Base-by-base conservation (phyloP, 495 filamentous ascomycete species). In the Penicillium salamii region DNA sequence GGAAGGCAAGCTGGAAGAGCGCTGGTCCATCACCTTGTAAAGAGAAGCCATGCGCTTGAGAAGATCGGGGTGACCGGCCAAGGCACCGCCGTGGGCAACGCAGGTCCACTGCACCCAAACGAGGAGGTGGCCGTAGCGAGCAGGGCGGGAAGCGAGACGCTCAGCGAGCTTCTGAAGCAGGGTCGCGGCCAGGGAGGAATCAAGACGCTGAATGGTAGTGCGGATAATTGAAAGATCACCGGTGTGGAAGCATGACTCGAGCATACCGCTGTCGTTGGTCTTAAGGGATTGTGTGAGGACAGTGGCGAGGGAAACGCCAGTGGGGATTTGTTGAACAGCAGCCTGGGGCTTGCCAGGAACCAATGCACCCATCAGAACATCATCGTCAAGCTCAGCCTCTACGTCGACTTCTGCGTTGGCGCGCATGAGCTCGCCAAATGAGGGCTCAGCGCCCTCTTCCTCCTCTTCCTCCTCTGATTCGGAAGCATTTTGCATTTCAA, bases 61-160 rank as follows among this genome's bases (percentile, higher is more conserved):
- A 13, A 93, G 67, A 32, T 90, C 84, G 0, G 87, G 83, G 58
- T 95, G 87, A 9, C 83, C 84, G 19, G 90, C 89, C 29, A 98
- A 72, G 43, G 91, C 91, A 52, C 93, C 93, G 53, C 93, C 93
- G 66, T 98, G 93, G 7, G 90, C 86, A 15, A 97, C 82, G n/a
- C 96, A 77, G 1, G 89, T 92, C 89, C 90, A 95, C 68, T 97
- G 90, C 36, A 97, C 86, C 93, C 93, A 98, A 13, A 87, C 80
- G 75, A 96, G 91, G n/a, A 98, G 81, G 53, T 82, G 87, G 23
- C 90, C 89, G 13, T 93, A 91, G 43, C 93, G 82, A 19, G 91
- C 93, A 5, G 93, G 93, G 17, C 89, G 80, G 51, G 87, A 81
- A 58, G 95, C 86, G 65, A 98, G 81, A 54, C 90, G 83, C 59